Base-by-base conservation (phyloP, 225 moss, liverwort and hornwort species). In the Marchantia polymorpha region DNA sequence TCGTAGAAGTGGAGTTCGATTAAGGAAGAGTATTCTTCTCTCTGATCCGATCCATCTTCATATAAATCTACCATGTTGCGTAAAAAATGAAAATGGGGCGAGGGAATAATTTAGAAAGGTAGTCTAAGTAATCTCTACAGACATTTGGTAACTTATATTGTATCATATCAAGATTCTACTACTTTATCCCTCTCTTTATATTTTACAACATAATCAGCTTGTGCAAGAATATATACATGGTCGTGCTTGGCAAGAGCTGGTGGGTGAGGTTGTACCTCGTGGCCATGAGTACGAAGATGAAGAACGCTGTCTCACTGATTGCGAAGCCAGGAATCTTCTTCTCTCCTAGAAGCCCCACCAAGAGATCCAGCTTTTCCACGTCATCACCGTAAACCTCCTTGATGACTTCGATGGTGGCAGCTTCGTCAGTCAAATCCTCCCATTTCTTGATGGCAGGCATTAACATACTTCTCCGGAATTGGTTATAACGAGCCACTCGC, bases 201-300 rank as follows among this genome's bases (percentile, higher is more conserved):
- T n/a, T n/a, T n/a, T n/a, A n/a, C 39, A 39, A 2, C 39, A 39
- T 54, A 9, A 4, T 54, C 13, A 54, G 54, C 54, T 54, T 11
- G 54, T 54, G 5, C 54, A 11, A 11, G 1, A 11, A 54, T 39
- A 54, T 54, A 54, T 54, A 16, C 54, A 54, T 11, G 54, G 54
- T 54, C 54, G 16, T 54, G 54, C 54, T 54, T 16, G 54, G 4
- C 10, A 54, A 54, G 16, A 16, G 16, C 17, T 16, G 19, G 58
- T 10, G 58, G 16, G 58, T 58, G 58, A 58, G 20, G 16, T 7
- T 15, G 58, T 64, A 64, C 83, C 90, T 85, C 4, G 78, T 8
- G 14, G 92, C 92, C 92, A 92, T 92, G 72, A 91, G 0, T 22
- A 92, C 26, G 22, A 91, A 92, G 22, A 92, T 85, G 80, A 85